Evolutionary conservation across 1,284 basidiomycete species (phyloP).

Genomic region (Sanghuangporus weigelae): DNA sequence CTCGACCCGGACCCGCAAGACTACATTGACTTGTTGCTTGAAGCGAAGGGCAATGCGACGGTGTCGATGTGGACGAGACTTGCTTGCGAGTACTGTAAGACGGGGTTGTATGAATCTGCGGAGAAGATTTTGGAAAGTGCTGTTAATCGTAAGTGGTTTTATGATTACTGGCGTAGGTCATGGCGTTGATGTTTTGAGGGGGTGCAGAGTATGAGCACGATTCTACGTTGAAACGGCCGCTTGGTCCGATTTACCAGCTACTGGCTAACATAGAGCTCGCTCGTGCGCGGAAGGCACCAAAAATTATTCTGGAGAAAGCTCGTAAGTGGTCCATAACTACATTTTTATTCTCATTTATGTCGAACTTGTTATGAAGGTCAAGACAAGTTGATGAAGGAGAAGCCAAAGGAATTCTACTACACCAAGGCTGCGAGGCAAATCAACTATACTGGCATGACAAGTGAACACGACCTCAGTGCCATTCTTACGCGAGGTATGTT

Average conservation of each 20-base stretch:
- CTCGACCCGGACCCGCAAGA: constrained; percentile 71
- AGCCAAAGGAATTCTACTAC: constrained; percentile 65
- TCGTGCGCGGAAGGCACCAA: constrained; percentile 76
- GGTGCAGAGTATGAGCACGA: constrained; percentile 49
- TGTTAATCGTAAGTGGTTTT: constrained; percentile 50
- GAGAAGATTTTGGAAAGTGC: constrained; percentile 58
- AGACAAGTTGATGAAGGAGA: constrained; percentile 57
- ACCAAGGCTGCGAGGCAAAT: constrained; percentile 65
- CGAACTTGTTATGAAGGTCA: constrained; percentile 42
- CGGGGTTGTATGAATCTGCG: constrained; percentile 61
- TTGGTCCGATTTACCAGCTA: constrained; percentile 70
- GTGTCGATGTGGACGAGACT: constrained; percentile 73
- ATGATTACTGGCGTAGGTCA: background rate
- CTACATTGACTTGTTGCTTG: constrained; percentile 62
- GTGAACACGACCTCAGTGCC: constrained; percentile 46
- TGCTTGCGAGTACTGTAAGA: constrained; percentile 73
- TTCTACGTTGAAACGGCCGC: constrained; percentile 34
- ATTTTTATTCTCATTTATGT: background rate
- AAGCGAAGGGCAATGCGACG: constrained; percentile 52
- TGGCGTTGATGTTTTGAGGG: background rate
- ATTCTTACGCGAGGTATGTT: constrained; percentile 64
- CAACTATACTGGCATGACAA: constrained; percentile 58
- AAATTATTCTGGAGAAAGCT: constrained; percentile 64
- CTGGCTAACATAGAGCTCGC: constrained; percentile 81
- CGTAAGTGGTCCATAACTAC: constrained; percentile 42